These are phyloP conservation scores for Paratrypanosoma confusum DNA, from an alignment of 208 protist genomes.

Conservation along the genomic window DNA sequence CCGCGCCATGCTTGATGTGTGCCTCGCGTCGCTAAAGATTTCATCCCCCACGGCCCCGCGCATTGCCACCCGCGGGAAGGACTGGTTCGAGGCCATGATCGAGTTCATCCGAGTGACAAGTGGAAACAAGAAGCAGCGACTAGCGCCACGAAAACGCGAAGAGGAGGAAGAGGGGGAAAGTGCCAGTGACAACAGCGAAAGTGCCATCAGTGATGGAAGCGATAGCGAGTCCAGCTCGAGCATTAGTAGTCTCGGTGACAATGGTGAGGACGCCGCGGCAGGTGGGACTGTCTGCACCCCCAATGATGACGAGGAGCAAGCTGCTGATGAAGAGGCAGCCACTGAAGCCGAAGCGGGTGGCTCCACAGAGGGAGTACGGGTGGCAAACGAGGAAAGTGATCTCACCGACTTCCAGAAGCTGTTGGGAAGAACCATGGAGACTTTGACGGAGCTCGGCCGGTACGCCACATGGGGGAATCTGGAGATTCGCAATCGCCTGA, in stretches of 20 bases:
- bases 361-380: constrained; percentile 36
- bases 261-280: no score
- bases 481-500: constrained; percentile 56
- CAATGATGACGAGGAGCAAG: background rate
- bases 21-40: constrained; percentile 34
- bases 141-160: constrained; percentile 4
- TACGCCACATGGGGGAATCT: constrained; percentile 76
- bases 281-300: no score
- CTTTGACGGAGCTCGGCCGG: constrained; percentile 37
- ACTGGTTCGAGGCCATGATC: constrained; percentile 71
- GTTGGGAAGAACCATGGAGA: constrained; percentile 34
- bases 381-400: no score
- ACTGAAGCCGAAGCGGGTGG: constrained; percentile 14
- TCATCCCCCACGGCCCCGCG: constrained; percentile 28
- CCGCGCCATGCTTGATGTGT: constrained; percentile 36
- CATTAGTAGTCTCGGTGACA: no score
- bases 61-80: constrained; percentile 45
- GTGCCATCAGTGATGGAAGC: no score
- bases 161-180: constrained; percentile 5
- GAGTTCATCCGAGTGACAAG: constrained; percentile 65
- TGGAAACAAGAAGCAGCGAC: constrained; percentile 58
- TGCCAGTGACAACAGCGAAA: background rate
- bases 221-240: no score
- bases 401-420: background rate
- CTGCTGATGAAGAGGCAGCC: background rate